Percentiles rank a stretch among this genome's conserved stretches.
Conservation (phyloP, 2,329 filamentous ascomycete genomes). For the Aspergillus hortae region DNA sequence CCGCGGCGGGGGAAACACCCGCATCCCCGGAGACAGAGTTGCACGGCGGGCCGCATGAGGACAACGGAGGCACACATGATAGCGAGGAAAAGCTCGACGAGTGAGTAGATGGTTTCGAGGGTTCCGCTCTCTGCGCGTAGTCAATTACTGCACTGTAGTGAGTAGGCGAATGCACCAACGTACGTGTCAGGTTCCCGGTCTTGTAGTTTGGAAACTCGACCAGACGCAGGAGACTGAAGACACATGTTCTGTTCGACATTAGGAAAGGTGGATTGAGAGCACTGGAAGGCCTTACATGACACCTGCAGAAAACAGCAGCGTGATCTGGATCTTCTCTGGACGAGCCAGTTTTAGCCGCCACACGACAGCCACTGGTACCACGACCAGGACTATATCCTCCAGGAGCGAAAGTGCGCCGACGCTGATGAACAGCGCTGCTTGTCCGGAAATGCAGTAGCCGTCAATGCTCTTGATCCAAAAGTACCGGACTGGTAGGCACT, state of each 20-base stretch:
- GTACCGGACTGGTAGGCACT: slow-evolving; percentile 18
- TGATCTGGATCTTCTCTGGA: slow-evolving; percentile 6
- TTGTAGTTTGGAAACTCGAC: slow-evolving; percentile 2
- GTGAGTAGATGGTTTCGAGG: background rate
- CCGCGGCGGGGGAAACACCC: background rate
- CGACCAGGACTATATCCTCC: slow-evolving; percentile 17
- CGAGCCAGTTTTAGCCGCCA: slow-evolving; percentile 14
- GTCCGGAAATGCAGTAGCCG: slow-evolving; percentile 16
- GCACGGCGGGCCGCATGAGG: background rate
- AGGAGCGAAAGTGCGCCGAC: slow-evolving; percentile 13
- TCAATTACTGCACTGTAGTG: background rate
- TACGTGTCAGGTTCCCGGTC: background rate
- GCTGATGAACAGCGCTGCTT: slow-evolving; percentile 12
- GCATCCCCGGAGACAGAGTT: background rate
- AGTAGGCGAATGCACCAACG: background rate
- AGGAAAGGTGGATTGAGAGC: too few relatives aligned
- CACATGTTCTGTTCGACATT: background rate
- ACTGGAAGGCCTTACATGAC: slow-evolving; percentile 5
- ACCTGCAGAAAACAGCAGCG: slow-evolving; percentile 11
- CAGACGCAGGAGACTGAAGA: slow-evolving; percentile 6
- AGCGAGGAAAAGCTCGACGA: slow-evolving; percentile 2
- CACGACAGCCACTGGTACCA: slow-evolving; percentile 16
- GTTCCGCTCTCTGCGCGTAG: background rate
- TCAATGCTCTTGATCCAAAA: slow-evolving; percentile 14
- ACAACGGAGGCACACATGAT: slow-evolving; percentile 2